These are phyloP conservation scores for Fereydounia khargensis DNA, from an alignment of 1,284 basidiomycete genomes.

Conservation along the genomic window DNA sequence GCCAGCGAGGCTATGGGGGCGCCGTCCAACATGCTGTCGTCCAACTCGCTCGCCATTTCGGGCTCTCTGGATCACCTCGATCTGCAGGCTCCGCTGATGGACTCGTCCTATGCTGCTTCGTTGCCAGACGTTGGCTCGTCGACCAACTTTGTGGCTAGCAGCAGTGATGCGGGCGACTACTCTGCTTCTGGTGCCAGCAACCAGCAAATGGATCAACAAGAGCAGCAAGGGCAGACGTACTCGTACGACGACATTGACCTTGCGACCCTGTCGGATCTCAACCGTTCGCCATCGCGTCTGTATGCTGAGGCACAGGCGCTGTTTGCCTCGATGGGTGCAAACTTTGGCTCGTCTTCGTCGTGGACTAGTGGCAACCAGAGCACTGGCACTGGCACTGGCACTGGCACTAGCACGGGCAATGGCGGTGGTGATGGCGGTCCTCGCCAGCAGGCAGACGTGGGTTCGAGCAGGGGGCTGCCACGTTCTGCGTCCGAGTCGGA, in stretches of 20 bases:
- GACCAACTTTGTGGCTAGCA: no score
- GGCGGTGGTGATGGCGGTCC: no score
- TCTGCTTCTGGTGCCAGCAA: no score
- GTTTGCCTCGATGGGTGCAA: background rate
- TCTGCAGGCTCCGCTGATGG: background rate
- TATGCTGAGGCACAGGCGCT: conserved; percentile 2
- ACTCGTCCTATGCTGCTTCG: background rate
- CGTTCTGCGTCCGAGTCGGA: no score
- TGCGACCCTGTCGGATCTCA: conserved; percentile 5
- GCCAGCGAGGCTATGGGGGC: background rate
- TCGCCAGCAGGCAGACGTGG: no score
- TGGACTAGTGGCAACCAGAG: background rate
- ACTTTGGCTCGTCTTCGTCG: background rate
- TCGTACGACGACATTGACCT: conserved; percentile 21
- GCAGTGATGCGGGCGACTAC: no score
- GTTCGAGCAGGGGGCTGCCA: no score
- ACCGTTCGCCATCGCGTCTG: conserved; percentile 2
- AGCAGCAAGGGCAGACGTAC: background rate
- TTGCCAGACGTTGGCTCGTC: background rate
- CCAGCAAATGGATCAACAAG: no score
- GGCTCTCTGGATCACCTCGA: background rate
- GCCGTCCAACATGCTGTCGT: no score
- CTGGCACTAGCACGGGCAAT: no score
- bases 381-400: no score
- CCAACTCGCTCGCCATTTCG: background rate